These are phyloP conservation scores for Diaporthe velutina DNA, from an alignment of 2,329 filamentous ascomycete genomes.

Conservation along the genomic window DNA sequence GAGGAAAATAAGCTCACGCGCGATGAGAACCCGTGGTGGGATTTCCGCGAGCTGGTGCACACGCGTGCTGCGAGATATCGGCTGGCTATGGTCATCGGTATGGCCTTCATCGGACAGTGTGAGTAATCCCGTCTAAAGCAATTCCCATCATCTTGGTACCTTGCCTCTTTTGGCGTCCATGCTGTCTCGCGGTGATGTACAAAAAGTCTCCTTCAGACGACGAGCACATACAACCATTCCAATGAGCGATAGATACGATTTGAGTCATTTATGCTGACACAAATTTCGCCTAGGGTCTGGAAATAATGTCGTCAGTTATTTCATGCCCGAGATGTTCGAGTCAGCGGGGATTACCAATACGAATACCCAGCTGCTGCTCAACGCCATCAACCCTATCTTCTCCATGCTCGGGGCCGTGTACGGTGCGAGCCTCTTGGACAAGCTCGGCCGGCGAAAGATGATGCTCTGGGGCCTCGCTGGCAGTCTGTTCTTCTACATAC, in stretches of 20 bases:
- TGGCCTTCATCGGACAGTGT: constrained; percentile 60
- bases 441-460: constrained; percentile 64
- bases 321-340: constrained; percentile 62
- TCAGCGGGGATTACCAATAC: constrained; percentile 61
- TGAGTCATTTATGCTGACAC: neutral
- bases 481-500: constrained; percentile 41
- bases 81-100: constrained; percentile 54
- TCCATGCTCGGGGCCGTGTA: constrained; percentile 63
- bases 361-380: constrained; percentile 61
- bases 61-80: constrained; percentile 54
- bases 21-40: constrained; percentile 60
- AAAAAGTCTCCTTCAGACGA: no score
- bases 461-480: constrained; percentile 36
- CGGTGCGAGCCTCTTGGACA: constrained; percentile 64
- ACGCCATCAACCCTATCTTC: constrained; percentile 64
- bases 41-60: constrained; percentile 59
- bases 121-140: neutral
- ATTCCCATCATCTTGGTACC: accelerated
- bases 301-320: constrained; percentile 59
- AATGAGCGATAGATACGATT: neutral
- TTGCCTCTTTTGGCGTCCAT: neutral
- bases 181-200: neutral
- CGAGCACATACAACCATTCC: no score
- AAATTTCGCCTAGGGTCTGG: constrained; percentile 45
- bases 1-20: constrained; percentile 55